Conservation (phyloP, 352 stramenopile genomes). For the Pythium brassicae region DNA sequence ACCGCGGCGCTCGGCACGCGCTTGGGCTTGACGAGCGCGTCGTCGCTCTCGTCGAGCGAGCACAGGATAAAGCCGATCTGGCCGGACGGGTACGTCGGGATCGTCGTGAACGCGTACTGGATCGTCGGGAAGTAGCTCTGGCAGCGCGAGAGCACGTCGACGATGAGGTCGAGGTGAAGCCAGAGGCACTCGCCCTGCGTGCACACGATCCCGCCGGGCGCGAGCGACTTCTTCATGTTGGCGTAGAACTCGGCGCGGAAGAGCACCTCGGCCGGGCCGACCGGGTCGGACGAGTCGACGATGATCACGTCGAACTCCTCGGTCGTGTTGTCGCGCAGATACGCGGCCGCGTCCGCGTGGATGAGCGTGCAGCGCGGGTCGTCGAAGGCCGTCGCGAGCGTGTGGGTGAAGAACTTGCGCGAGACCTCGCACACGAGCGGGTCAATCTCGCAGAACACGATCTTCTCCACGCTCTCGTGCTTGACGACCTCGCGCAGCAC, state of each 20-base stretch:
- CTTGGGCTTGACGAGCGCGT: conserved; percentile 66
- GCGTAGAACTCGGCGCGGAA: conserved; percentile 96
- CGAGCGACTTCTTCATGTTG: conserved; percentile 89
- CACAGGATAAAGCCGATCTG: conserved; percentile 98
- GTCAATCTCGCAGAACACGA: conserved; percentile 99
- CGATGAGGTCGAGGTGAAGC: conserved; percentile 97
- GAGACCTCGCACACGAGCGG: conserved; percentile 94
- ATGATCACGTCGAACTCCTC: conserved; percentile 97
- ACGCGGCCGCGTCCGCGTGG: conserved; percentile 89
- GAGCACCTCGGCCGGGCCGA: conserved; percentile 93
- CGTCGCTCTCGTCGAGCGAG: conserved; percentile 63
- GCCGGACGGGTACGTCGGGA: conserved; percentile 98
- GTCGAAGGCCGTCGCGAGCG: conserved; percentile 92
- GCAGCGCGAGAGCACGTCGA: conserved; percentile 91
- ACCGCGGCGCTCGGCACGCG: conserved; percentile 48
- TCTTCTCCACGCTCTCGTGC: conserved; percentile 93
- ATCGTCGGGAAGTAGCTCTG: conserved; percentile 90
- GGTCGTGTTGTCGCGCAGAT: conserved; percentile 73
- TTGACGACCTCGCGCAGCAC: conserved; percentile 95
- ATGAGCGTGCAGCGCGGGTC: conserved; percentile 95
- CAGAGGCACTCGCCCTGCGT: conserved; percentile 97
- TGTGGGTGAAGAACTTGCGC: conserved; percentile 91
- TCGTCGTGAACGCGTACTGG: conserved; percentile 98
- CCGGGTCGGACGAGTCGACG: conserved; percentile 95
- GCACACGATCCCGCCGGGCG: conserved; percentile 80